Percentiles rank a stretch among this genome's conserved stretches.
These are phyloP conservation scores for Lentinula guzmanii DNA, from an alignment of 768 basidiomycete genomes.

Conservation along the genomic window DNA sequence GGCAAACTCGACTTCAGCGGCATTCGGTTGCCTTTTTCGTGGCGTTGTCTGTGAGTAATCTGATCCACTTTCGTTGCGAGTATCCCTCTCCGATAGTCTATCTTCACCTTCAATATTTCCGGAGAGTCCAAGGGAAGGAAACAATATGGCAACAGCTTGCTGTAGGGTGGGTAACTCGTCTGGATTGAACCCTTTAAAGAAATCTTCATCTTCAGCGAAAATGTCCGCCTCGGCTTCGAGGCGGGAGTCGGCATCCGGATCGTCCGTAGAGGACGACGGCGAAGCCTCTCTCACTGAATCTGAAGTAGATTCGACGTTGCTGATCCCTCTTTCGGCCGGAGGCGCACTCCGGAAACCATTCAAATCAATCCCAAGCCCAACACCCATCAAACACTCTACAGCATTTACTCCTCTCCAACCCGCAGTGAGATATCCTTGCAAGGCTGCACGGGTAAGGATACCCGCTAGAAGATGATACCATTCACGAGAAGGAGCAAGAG, in stretches of 20 bases:
- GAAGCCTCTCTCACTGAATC: background rate
- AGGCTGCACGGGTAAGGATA: constrained; percentile 72
- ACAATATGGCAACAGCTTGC: constrained; percentile 65
- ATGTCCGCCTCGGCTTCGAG: constrained; percentile 15
- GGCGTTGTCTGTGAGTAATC: background rate
- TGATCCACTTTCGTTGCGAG: background rate
- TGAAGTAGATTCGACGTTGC: background rate
- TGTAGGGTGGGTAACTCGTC: constrained; percentile 67
- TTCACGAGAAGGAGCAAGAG: constrained; percentile 61
- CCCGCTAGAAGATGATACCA: constrained; percentile 82
- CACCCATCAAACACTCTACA: constrained; percentile 63
- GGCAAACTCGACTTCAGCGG: constrained; percentile 64
- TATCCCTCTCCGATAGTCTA: constrained; percentile 19
- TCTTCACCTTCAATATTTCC: constrained; percentile 25
- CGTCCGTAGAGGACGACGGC: constrained; percentile 1
- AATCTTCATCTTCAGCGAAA: constrained; percentile 12
- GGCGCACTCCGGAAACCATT: constrained; percentile 4
- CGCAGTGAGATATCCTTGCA: constrained; percentile 80
- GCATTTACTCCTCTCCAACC: constrained; percentile 74
- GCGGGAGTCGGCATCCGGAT: constrained; percentile 6
- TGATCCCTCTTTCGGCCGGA: constrained; percentile 13
- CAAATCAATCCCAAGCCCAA: constrained; percentile 52
- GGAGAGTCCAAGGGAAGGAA: constrained; percentile 41
- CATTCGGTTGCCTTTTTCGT: background rate
- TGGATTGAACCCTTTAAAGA: constrained; percentile 61